Base-by-base conservation (phyloP, 495 filamentous ascomycete species). In the Massariosphaeria phaeospora region DNA sequence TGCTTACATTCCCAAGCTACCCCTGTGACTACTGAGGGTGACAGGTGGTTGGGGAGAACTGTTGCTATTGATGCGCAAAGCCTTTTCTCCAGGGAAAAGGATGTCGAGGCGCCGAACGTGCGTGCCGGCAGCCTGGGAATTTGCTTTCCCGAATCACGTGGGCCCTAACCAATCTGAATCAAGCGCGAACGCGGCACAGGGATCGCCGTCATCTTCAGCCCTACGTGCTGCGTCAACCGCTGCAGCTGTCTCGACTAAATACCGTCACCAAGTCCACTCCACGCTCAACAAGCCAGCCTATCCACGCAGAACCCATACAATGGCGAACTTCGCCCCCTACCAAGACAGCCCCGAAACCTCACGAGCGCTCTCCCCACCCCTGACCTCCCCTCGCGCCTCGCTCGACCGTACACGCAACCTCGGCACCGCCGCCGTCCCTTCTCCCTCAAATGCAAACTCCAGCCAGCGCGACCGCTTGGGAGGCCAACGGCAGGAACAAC, bases 281-380 rank as follows among this genome's bases (percentile, higher is more conserved):
- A 26, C 15, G 18, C 26, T 21, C 39, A n/a, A n/a, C n/a, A n/a
- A n/a, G 4, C 46, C 36, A 24, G 24, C 34, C 33, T 18, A 20
- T 27, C 38, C 33, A 33, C 44, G 6, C 26, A 36, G 25, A 7
- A 17, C 26, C 15, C 39, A 13, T 39, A 43, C 20, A 8, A 61
- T 61, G 57, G 44, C 57, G 7, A 46, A 96, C 71, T 97, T 97
- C 71, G 91, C 91, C 24, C 91, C 91, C 26, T 97, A 97, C 72
- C 91, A 97, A 76, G 80, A 89, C 71, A 83, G 84, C 52, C 89
- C 89, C 20, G 88, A 91, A 75, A 75, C 79, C 62, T 78, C 79
- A 64, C 79, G 86, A 59, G 81, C 82, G 38, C 79, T 84, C 69
- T 91, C 84, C 13, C 88, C 82, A n/a, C 67, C 79, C 52, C 74